phyloP scores from a whole-genome alignment of 2,329 filamentous ascomycete species.

The Fusarium fujikuroi region DNA sequence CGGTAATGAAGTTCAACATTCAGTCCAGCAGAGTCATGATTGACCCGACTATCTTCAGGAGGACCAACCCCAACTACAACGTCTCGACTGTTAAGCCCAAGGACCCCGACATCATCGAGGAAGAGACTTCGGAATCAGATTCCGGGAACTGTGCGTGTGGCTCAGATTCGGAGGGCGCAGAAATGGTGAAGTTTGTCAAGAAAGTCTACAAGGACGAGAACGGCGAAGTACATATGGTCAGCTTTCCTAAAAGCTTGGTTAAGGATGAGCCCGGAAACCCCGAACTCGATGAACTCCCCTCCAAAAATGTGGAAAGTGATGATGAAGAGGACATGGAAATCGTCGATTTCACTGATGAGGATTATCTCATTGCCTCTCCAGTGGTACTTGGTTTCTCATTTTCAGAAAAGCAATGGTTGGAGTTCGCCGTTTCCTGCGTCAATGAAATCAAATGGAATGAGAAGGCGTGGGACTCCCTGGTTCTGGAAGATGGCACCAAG shows the following conservation, averaged over 20 bases:
- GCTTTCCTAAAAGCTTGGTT: constrained; percentile 44
- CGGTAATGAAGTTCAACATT: constrained; percentile 79
- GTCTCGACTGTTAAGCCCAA: constrained; percentile 79
- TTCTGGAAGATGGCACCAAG: constrained; percentile 71
- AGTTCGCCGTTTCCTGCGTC: constrained; percentile 83
- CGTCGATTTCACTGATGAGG: constrained; percentile 77
- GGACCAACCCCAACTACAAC: constrained; percentile 87
- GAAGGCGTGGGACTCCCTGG: constrained; percentile 82
- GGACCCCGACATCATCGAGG: constrained; percentile 69
- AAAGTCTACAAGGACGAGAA: constrained; percentile 62
- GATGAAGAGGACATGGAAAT: not conserved
- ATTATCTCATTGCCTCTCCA: constrained; percentile 84
- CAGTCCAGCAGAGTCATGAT: constrained; percentile 90
- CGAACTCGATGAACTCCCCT: constrained; percentile 65
- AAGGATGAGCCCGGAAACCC: constrained; percentile 53
- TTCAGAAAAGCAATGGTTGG: constrained; percentile 88
- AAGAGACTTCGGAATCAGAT: constrained; percentile 57
- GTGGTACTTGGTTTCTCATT: constrained; percentile 90
- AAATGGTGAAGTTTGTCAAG: constrained; percentile 59
- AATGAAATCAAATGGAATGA: constrained; percentile 87
- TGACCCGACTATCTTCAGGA: constrained; percentile 82
- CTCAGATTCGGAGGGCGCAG: constrained; percentile 55
- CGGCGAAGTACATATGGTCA: constrained; percentile 51
- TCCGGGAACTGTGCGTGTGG: constrained; percentile 52
- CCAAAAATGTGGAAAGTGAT: constrained; percentile 32